These are phyloP conservation scores for Hansfordia pulvinata DNA, from an alignment of 2,329 filamentous ascomycete species.

Conservation along the genomic window DNA sequence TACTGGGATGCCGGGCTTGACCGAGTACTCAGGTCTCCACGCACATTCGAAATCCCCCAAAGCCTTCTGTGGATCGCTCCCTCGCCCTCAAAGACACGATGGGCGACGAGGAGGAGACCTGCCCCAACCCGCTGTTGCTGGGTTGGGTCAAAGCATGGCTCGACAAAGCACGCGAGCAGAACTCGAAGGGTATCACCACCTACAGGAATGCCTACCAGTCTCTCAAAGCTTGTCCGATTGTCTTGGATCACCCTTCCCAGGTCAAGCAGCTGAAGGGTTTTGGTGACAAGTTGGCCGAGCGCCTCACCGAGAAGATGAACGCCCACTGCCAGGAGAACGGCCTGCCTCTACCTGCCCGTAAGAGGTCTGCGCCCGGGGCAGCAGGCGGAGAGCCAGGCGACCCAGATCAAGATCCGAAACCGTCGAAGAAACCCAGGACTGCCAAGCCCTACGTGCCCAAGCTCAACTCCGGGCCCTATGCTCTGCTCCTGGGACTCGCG, in stretches of 20 bases:
- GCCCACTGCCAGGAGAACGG: constrained; percentile 53
- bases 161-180: constrained; percentile 53
- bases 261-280: constrained; percentile 61
- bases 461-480: constrained; percentile 63
- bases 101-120: constrained; percentile 21
- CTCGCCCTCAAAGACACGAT: no score
- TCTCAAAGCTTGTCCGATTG: constrained; percentile 59
- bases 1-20: no score
- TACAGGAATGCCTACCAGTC: constrained; percentile 69
- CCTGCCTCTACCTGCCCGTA: constrained; percentile 50
- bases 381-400: constrained; percentile 14
- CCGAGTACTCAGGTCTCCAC: no score
- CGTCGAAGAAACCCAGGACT: constrained; percentile 44
- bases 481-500: constrained; percentile 53
- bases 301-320: constrained; percentile 47
- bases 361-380: constrained; percentile 16
- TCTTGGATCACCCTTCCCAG: constrained; percentile 59
- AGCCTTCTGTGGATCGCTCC: no score
- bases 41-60: no score
- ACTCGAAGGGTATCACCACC: constrained; percentile 55
- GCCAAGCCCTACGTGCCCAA: constrained; percentile 58
- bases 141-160: constrained; percentile 68
- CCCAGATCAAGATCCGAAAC: constrained; percentile 20
- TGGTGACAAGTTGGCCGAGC: constrained; percentile 56
- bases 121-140: constrained; percentile 58